Conservation (phyloP, 2,329 filamentous ascomycete genomes). For the Coniella vitis region DNA sequence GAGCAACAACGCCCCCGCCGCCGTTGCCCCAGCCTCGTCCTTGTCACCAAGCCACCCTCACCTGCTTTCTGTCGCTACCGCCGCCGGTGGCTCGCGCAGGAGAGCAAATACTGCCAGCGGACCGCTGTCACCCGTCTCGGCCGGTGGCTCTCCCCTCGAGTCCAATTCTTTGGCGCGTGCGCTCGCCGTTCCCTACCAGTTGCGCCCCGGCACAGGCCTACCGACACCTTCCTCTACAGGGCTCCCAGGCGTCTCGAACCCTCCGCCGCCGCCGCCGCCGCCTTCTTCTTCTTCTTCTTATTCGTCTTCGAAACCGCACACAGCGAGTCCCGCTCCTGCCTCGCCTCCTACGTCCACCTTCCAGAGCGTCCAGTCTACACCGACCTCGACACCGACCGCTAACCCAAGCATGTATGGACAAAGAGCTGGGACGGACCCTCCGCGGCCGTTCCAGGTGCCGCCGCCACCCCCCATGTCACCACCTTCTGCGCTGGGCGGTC, state of each 20-base stretch:
- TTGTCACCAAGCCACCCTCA: conserved; percentile 2
- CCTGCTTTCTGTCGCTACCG: conserved; percentile 9
- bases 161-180: conserved; percentile 3
- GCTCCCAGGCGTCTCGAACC: background rate
- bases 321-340: conserved; percentile 7
- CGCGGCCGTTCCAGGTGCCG: conserved; percentile 48
- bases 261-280: conserved; percentile 4
- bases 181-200: background rate
- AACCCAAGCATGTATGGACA: conserved; percentile 46
- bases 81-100: conserved; percentile 6
- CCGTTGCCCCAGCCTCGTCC: background rate
- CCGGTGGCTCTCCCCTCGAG: conserved; percentile 11
- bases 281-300: no score
- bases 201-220: conserved; percentile 1
- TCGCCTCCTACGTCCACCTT: conserved; percentile 5
- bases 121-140: conserved; percentile 12
- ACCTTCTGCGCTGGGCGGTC: conserved; percentile 30
- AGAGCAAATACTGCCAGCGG: conserved; percentile 16
- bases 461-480: conserved; percentile 51
- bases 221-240: background rate
- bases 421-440: conserved; percentile 41
- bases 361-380: conserved; percentile 4
- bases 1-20: background rate
- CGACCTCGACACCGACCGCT: conserved; percentile 17
- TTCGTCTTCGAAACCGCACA: background rate